A percentile compares a stretch with the other conserved stretches of the same genome.
Evolutionary conservation across 805 yeast species (phyloP).

Genomic region (Candida incommunis): DNA sequence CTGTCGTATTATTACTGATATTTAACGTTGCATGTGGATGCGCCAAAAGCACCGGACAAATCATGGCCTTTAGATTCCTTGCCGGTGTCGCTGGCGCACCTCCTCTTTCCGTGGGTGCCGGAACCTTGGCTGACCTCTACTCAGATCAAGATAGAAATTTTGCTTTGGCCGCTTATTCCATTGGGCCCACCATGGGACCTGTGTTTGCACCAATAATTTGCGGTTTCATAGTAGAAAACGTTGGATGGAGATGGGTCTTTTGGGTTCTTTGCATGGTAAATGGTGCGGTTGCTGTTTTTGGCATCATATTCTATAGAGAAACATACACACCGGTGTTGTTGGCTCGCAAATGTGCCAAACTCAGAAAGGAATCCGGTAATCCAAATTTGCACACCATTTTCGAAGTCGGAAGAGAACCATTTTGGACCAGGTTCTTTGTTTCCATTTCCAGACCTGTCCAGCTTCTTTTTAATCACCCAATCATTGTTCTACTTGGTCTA

Average conservation of each 20-base stretch:
- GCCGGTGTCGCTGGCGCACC: conserved; percentile 60
- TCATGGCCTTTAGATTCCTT: conserved; percentile 44
- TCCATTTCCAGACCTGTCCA: conserved; percentile 45
- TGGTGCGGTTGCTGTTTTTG: conserved; percentile 31
- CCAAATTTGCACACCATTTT: conserved; percentile 41
- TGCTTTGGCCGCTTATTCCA: conserved; percentile 41
- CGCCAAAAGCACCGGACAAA: conserved; percentile 38
- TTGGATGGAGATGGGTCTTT: conserved; percentile 52
- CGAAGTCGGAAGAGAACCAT: conserved; percentile 24
- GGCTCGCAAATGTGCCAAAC: conserved; percentile 28
- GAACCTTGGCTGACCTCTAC: conserved; percentile 49
- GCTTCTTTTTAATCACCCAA: conserved; percentile 42
- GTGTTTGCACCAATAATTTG: conserved; percentile 32
- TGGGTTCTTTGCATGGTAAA: conserved; percentile 43
- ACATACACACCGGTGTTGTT: conserved; percentile 46
- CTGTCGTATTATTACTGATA: conserved; percentile 31
- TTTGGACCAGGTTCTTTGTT: conserved; percentile 15
- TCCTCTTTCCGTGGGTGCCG: conserved; percentile 57
- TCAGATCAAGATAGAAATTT: conserved; percentile 35
- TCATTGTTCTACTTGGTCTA: conserved; percentile 47
- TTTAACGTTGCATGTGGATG: conserved; percentile 44
- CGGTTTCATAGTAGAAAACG: conserved; percentile 39
- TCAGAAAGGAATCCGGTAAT: conserved; percentile 44
- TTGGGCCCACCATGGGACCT: conserved; percentile 52
- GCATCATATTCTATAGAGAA: conserved; percentile 35